phyloP scores from a whole-genome alignment of 441 rosid species.

The Jatropha podagrica region DNA sequence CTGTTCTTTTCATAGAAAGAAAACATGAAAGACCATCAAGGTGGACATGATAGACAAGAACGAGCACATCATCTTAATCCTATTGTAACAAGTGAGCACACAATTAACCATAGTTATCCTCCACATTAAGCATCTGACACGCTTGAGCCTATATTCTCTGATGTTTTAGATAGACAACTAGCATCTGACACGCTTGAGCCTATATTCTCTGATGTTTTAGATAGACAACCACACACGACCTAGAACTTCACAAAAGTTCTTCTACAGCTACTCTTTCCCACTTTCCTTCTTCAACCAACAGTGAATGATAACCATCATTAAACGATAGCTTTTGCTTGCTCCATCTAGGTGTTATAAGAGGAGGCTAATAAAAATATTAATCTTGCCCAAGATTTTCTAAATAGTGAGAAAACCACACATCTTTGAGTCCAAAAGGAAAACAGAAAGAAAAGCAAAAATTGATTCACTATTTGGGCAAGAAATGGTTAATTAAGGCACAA shows the following conservation, averaged over 20 bases:
- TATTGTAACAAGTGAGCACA: background rate
- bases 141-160: too few relatives aligned
- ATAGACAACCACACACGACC: background rate
- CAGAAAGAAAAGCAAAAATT: background rate
- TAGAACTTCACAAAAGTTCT: conserved; percentile 1
- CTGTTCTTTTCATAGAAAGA: background rate
- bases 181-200: too few relatives aligned
- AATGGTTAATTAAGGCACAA: background rate
- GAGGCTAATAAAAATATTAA: too few relatives aligned
- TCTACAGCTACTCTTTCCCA: background rate
- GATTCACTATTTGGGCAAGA: background rate
- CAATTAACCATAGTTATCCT: background rate
- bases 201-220: background rate
- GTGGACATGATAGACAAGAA: background rate
- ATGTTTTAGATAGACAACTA: background rate
- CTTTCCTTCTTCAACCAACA: background rate
- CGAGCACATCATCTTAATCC: background rate
- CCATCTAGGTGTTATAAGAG: too few relatives aligned
- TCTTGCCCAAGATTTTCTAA: too few relatives aligned
- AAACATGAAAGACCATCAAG: background rate
- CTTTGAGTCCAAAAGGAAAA: background rate
- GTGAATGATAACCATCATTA: background rate
- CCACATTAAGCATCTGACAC: too few relatives aligned
- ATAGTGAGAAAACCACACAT: background rate
- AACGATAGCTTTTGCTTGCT: background rate